A percentile compares a stretch with the other conserved stretches of the same genome.
Evolutionary conservation across 495 filamentous ascomycete species (phyloP).

Genomic region (Xylaria scruposa): DNA sequence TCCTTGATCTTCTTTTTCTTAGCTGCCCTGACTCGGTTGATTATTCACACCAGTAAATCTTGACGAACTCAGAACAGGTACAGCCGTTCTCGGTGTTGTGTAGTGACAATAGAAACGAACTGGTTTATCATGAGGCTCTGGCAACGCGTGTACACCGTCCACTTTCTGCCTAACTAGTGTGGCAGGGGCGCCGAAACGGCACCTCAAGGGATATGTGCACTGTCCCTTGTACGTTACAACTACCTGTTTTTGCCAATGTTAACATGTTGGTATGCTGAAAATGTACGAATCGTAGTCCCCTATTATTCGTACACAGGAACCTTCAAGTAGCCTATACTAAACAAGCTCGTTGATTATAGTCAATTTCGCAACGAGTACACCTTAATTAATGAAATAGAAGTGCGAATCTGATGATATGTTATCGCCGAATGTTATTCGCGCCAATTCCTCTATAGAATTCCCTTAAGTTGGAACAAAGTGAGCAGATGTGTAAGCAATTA

Average conservation of each 20-base stretch:
- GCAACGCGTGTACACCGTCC: constrained; percentile 4
- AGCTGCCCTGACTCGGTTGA: neutral
- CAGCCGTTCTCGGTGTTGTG: neutral
- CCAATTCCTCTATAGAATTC: neutral
- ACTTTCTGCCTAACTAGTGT: no score
- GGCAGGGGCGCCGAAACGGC: no score
- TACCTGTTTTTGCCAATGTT: no score
- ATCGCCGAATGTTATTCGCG: neutral
- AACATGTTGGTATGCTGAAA: no score
- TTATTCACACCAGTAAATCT: neutral
- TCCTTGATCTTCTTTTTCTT: neutral
- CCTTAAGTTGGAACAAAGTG: neutral
- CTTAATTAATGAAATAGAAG: neutral
- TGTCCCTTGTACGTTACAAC: no score
- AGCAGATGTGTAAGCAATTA: neutral
- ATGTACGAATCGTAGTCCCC: no score
- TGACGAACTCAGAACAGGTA: neutral
- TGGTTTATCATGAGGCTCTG: neutral
- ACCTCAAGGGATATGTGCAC: no score
- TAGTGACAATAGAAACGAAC: neutral
- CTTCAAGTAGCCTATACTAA: no score
- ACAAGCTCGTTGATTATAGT: no score
- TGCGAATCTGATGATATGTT: neutral
- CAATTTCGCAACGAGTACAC: neutral
- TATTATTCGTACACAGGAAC: no score